phyloP scores from a whole-genome alignment of 441 rosid species.

The Sinapis alba region DNA sequence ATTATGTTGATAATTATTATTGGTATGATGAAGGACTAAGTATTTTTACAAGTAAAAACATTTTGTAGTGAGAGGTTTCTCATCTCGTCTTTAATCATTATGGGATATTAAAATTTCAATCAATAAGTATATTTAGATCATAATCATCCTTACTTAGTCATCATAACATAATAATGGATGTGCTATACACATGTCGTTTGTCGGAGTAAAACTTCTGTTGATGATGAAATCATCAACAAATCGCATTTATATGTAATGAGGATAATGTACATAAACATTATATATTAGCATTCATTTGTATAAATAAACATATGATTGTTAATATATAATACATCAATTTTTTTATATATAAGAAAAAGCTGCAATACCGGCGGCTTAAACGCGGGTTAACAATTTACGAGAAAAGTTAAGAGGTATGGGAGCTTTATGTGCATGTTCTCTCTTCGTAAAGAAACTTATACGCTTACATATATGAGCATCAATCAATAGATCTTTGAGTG shows the following conservation, averaged over 20 bases:
- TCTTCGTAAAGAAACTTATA: constrained; percentile 10
- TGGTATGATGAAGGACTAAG: not conserved
- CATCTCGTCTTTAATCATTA: constrained; percentile 9
- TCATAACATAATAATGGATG: constrained; percentile 21
- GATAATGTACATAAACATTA: not conserved
- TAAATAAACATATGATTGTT: not conserved
- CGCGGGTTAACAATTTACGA: constrained; percentile 36
- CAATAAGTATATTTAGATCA: not conserved
- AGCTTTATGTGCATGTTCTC: constrained; percentile 35
- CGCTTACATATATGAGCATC: not conserved
- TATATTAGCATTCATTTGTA: not conserved
- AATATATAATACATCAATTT: not conserved
- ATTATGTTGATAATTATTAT: not conserved
- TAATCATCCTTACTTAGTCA: constrained; percentile 6
- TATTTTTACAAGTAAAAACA: not conserved
- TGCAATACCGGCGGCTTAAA: constrained; percentile 32
- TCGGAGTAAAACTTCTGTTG: not conserved
- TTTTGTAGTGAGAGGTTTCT: not conserved
- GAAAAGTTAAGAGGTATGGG: constrained; percentile 33
- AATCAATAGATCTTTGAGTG: not conserved
- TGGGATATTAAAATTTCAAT: not conserved
- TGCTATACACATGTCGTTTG: constrained; percentile 18
- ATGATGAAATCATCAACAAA: not conserved
- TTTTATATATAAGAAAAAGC: constrained; percentile 5
- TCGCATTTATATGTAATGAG: not conserved